A percentile compares a stretch with the other conserved stretches of the same genome.
Conservation (phyloP, 1,139 yeast species). For the Scheffersomyces lignicola region DNA sequence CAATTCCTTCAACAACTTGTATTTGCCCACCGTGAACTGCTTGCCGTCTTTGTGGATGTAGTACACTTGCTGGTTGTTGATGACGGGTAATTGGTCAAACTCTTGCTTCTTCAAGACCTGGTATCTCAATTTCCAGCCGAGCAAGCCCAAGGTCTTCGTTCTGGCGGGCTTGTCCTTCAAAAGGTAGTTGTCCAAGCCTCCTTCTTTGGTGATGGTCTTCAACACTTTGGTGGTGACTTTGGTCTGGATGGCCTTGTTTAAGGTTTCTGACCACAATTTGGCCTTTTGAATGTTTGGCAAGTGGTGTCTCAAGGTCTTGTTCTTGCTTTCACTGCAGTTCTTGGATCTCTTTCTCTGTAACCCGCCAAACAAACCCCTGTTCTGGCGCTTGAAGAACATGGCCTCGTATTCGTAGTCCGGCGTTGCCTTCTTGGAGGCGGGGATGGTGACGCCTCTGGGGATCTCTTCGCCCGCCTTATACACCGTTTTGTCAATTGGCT, state of each 20-base stretch:
- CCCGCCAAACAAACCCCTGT: conserved; percentile 89
- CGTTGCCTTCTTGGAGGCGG: conserved; percentile 45
- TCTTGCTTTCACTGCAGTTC: conserved; percentile 71
- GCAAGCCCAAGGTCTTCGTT: conserved; percentile 85
- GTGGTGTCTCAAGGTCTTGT: conserved; percentile 76
- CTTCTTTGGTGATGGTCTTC: conserved; percentile 85
- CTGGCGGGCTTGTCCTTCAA: conserved; percentile 86
- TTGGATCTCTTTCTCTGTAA: conserved; percentile 77
- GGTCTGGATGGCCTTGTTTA: conserved; percentile 54
- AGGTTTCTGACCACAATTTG: conserved; percentile 80
- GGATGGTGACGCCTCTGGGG: conserved; percentile 39
- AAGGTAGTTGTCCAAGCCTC: conserved; percentile 88
- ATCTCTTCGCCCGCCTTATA: conserved; percentile 40
- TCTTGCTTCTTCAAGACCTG: conserved; percentile 51
- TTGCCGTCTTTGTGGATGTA: conserved; percentile 50
- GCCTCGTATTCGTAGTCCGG: conserved; percentile 88
- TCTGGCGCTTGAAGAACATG: conserved; percentile 74
- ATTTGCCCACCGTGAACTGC: conserved; percentile 60
- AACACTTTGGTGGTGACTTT: conserved; percentile 80
- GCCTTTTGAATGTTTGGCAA: conserved; percentile 77
- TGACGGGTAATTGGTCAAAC: conserved; percentile 23
- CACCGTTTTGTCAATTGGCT: conserved; percentile 35
- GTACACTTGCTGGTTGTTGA: conserved; percentile 44
- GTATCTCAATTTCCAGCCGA: conserved; percentile 88
- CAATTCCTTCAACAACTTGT: conserved; percentile 55